Conservation (phyloP, 2,329 filamentous ascomycete species). For the Fusarium guadeloupense region DNA sequence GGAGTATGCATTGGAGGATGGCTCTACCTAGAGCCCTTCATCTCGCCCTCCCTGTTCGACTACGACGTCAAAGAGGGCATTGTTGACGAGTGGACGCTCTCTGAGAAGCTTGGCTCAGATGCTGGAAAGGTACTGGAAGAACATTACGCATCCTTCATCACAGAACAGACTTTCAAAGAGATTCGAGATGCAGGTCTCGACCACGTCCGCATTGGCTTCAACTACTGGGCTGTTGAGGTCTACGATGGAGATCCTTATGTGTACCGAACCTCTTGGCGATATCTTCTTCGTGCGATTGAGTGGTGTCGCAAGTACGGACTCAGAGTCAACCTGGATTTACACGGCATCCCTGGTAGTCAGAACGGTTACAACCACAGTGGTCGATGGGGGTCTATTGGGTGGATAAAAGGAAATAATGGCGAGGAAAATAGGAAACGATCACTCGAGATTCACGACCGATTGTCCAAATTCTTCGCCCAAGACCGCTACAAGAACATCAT, state of each 20-base stretch:
- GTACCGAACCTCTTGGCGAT: slow-evolving; percentile 87
- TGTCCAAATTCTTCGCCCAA: slow-evolving; percentile 93
- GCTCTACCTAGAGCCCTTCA: slow-evolving; percentile 94
- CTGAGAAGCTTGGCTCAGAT: slow-evolving; percentile 71
- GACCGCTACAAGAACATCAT: slow-evolving; percentile 91
- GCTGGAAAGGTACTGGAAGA: slow-evolving; percentile 79
- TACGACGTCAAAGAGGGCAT: slow-evolving; percentile 71
- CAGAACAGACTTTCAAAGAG: slow-evolving; percentile 81
- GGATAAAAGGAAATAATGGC: slow-evolving; percentile 92
- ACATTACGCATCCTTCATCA: slow-evolving; percentile 91
- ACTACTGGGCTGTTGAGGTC: slow-evolving; percentile 91
- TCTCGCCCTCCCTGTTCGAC: slow-evolving; percentile 89
- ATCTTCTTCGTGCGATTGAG: slow-evolving; percentile 90
- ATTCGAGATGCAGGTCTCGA: slow-evolving; percentile 91
- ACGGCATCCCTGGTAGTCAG: slow-evolving; percentile 90
- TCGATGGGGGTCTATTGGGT: slow-evolving; percentile 79
- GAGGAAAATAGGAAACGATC: slow-evolving; percentile 80
- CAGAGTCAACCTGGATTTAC: slow-evolving; percentile 90
- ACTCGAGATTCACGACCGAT: slow-evolving; percentile 84
- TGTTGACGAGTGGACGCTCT: slow-evolving; percentile 89
- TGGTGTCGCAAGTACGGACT: slow-evolving; percentile 93
- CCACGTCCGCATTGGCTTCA: slow-evolving; percentile 94
- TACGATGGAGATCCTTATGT: slow-evolving; percentile 91
- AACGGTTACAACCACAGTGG: slow-evolving; percentile 99
- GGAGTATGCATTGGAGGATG: slow-evolving; percentile 95